Percentiles rank a stretch among this genome's conserved stretches.
phyloP scores from a whole-genome alignment of 73 alveolate species.

The Symbiodinium pilosum region DNA sequence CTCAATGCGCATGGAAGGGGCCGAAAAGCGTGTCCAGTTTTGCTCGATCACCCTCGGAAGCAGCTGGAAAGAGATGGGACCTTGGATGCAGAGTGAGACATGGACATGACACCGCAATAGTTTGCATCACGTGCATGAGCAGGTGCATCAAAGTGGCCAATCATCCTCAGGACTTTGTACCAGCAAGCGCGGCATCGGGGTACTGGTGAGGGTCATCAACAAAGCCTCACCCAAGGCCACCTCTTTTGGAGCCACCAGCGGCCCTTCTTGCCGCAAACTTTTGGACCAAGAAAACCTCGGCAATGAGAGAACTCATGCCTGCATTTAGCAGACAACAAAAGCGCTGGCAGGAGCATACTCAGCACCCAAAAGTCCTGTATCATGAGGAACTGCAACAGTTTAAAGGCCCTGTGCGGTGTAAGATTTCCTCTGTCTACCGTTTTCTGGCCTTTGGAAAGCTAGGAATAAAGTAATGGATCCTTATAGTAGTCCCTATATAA shows the following conservation, averaged over 20 bases:
- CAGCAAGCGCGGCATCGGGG: conserved; percentile 19
- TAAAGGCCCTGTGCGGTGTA: too few relatives aligned
- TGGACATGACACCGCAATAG: neutral
- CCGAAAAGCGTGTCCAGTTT: neutral
- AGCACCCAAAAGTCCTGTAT: too few relatives aligned
- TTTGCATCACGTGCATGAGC: neutral
- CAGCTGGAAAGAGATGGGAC: conserved; percentile 21
- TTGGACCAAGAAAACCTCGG: conserved; percentile 17
- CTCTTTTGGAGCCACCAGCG: conserved; percentile 11
- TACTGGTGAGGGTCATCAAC: conserved; percentile 13
- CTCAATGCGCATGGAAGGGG: too few relatives aligned
- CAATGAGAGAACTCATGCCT: neutral
- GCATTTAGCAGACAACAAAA: neutral
- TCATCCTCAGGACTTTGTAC: neutral
- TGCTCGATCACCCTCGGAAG: neutral
- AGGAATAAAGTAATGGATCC: too few relatives aligned
- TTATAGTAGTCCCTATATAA: too few relatives aligned
- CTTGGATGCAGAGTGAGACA: neutral
- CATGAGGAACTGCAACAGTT: too few relatives aligned
- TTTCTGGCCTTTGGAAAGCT: too few relatives aligned
- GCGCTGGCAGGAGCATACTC: neutral
- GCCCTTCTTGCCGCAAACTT: neutral
- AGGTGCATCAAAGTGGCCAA: neutral
- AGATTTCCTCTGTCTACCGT: too few relatives aligned
- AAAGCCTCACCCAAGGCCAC: neutral